Evolutionary conservation across 116 monocot genomes (phyloP).

Genomic region (Iris pallida): DNA sequence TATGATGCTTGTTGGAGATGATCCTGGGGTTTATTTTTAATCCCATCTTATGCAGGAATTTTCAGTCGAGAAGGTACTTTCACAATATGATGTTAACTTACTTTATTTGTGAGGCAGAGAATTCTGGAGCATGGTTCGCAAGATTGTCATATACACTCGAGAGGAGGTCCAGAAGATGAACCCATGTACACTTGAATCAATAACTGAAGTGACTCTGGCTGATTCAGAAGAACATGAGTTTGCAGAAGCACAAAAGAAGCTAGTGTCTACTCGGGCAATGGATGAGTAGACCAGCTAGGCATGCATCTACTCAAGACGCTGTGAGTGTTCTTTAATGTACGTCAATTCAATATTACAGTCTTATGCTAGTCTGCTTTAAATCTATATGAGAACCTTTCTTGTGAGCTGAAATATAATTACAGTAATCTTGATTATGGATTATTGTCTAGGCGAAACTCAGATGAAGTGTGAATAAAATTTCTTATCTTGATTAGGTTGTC

Average conservation of each 20-base stretch:
- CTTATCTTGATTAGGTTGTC: too few species aligned
- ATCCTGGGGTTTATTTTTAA: conserved; percentile 73
- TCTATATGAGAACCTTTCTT: too few species aligned
- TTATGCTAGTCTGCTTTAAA: too few species aligned
- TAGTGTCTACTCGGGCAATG: too few species aligned
- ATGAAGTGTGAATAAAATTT: too few species aligned
- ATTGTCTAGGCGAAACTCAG: too few species aligned
- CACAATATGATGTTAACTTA: neutral
- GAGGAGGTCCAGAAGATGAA: conserved; percentile 75
- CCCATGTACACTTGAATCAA: conserved; percentile 13
- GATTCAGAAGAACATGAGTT: conserved; percentile 12
- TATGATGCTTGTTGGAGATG: conserved; percentile 97
- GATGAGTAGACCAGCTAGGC: too few species aligned
- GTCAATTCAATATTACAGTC: too few species aligned
- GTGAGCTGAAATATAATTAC: too few species aligned
- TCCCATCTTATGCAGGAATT: neutral
- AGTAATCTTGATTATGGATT: too few species aligned
- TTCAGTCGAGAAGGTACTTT: neutral
- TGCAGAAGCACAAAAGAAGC: conserved; percentile 17
- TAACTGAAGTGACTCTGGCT: conserved; percentile 10
- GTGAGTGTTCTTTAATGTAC: too few species aligned
- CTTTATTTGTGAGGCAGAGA: conserved; percentile 23
- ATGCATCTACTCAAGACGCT: too few species aligned
- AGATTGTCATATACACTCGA: conserved; percentile 55
- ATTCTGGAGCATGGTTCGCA: conserved; percentile 58